Base-by-base conservation (phyloP, 768 basidiomycete genomes). In the Tricholoma saponaceum region DNA sequence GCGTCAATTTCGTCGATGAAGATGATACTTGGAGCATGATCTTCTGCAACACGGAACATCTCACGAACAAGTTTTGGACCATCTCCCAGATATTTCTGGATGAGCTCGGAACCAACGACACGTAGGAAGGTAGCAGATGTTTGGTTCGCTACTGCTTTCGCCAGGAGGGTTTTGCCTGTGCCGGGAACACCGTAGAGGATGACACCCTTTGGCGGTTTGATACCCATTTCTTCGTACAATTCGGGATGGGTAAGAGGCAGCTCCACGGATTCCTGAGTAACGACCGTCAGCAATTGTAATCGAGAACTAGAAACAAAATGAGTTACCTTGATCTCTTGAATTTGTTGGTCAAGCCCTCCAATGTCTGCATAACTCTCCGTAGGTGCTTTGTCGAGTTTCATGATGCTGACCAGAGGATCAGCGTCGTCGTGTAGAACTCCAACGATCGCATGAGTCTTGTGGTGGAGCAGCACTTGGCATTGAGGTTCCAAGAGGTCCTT, bases 1-100 rank as follows among this genome's bases (percentile, higher is more conserved):
- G 97, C 97, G 67, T 99, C 97, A 56, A 99, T 98, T 73, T 99
- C 97, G 71, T 99, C 97, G 69, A 99, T 98, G 75, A 99, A 98
- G 20, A 99, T 92, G 61, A 99, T 98, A 80, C 92, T 95, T 2
- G 97, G 97, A 4, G 97, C 97, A 66, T 98, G 87, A 70, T 98
- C 97, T 70, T 97, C 95, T 12, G 97, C 97, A 2, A 95, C 93
- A 55, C 94, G 82, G 86, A 99, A 99, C 57, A 98, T 72, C 71
- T 99, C 96, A 59, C 97, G 87, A 14, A 99, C 97, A 33, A 98
- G 86, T 74, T 98, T 99, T 26, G 96, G 95, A 12, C 97, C 96
- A 65, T 99, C 97, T 65, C 97, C 97, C 43, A 99, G 90, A 70
- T 98, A 99, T 71, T 98, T 99, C 79, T 99, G 97, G 59, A 99